phyloP scores from a whole-genome alignment of 1,284 basidiomycete genomes.

The Wallemia ichthyophaga region DNA sequence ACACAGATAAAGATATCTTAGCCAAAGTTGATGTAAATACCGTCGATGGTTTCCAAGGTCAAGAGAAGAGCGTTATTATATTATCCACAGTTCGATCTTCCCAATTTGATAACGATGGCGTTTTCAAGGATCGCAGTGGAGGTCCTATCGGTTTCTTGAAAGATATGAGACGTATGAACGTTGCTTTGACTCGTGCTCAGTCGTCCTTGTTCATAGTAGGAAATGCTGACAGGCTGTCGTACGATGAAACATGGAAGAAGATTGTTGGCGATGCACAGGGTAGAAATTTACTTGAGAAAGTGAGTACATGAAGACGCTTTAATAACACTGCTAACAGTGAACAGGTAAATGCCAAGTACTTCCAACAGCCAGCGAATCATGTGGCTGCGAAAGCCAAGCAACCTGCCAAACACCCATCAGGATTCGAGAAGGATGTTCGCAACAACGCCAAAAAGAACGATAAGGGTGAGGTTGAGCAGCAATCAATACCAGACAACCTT shows the following conservation, averaged over 20 bases:
- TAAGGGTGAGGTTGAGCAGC: neutral
- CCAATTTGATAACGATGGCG: neutral
- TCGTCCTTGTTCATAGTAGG: constrained; percentile 84
- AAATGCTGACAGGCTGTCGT: constrained; percentile 53
- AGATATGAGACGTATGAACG: constrained; percentile 81
- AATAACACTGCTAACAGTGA: no score
- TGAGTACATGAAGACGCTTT: constrained; percentile 11
- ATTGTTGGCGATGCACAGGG: constrained; percentile 45
- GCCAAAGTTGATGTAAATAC: constrained; percentile 76
- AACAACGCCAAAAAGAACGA: neutral
- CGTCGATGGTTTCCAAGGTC: constrained; percentile 91
- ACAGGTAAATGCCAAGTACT: neutral
- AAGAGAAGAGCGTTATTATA: constrained; percentile 89
- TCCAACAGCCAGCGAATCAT: neutral
- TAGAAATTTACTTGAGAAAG: constrained; percentile 17
- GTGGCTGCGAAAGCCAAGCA: neutral
- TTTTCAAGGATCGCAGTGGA: constrained; percentile 2
- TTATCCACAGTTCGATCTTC: constrained; percentile 76
- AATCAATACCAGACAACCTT: neutral
- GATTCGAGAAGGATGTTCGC: neutral
- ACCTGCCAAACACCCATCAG: neutral
- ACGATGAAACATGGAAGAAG: constrained; percentile 44
- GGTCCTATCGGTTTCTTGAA: constrained; percentile 6
- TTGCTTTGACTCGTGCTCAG: constrained; percentile 80
- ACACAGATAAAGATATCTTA: constrained; percentile 32